Evolutionary conservation across 257 asterid genomes (phyloP), one percentile per base, ranked within the genome.

Genomic region (Plantago major): DNA sequence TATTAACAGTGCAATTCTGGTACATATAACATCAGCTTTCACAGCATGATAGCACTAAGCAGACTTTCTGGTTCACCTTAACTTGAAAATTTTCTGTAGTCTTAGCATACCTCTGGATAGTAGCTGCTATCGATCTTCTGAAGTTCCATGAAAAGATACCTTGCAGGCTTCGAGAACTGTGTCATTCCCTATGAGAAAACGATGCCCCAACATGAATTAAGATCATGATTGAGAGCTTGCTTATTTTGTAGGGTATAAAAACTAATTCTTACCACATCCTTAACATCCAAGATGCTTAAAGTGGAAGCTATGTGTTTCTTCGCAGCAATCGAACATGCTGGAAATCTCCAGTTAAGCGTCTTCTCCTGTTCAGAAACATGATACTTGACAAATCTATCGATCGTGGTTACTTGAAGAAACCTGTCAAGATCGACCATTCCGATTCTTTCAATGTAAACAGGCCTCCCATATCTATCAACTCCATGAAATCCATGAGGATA

Each of bases 401-500:
- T 70, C 11, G 81, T 78, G 26, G 95, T 83, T 46, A 74, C 88
- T 68, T 70, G 74, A 62, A 79, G 71, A 14, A 88, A 74, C 30
- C 33, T 56, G 54, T 78, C 71, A 10, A 80, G 77, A 72, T 88
- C 83, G 11, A 75, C 72, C 78, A 73, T 71, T 49, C 96, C 95
- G 17, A 88, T n/a, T 67, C 95, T 72, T 57, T 85, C 95, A 42
- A 88, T 81, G 67, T 88, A 88, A 58, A 83, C 62, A 3, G 96
- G 96, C 65, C 96, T 70, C 0, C 96, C 96, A 48, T 63, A 65
- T 71, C 80, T 74, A 64, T 88, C 96, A 12, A 85, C 93, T 16
- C 92, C 95, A 60, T 88, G 96, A 65, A 28, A 88, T 48, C 96
- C 95, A 61, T 88, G 95, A 59, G 96, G 96, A 60, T 88, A 88